Evolutionary conservation across 2,329 filamentous ascomycete species (phyloP).

Genomic region (Alternaria consortialis): DNA sequence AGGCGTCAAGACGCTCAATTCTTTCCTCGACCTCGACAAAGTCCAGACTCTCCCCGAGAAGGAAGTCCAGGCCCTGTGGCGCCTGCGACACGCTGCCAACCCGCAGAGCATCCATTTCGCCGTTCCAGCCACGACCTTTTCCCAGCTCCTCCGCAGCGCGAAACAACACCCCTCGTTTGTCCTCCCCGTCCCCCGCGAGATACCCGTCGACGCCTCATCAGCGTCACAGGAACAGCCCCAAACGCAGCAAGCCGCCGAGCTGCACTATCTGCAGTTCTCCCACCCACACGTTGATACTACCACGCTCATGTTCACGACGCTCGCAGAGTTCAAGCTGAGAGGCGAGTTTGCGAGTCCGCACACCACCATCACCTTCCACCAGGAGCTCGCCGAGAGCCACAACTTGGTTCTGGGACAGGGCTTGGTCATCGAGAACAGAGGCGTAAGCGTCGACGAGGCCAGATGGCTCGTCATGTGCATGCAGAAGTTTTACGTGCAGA

Average conservation of each 20-base stretch:
- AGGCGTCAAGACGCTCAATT: constrained; percentile 70
- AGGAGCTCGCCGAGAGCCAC: constrained; percentile 77
- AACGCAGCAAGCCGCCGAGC: constrained; percentile 75
- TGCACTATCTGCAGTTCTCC: constrained; percentile 96
- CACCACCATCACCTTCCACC: constrained; percentile 91
- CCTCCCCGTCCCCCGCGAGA: constrained; percentile 77
- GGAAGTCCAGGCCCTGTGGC: constrained; percentile 90
- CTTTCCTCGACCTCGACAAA: constrained; percentile 83
- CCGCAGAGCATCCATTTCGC: constrained; percentile 82
- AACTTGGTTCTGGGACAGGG: constrained; percentile 89
- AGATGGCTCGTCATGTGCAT: constrained; percentile 90
- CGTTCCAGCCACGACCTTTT: constrained; percentile 78
- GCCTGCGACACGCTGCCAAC: constrained; percentile 80
- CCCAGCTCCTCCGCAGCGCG: constrained; percentile 74
- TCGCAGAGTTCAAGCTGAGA: constrained; percentile 90
- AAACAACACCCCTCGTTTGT: constrained; percentile 86
- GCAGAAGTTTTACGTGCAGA: constrained; percentile 86
- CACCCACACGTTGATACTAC: constrained; percentile 74
- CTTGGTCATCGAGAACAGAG: constrained; percentile 76
- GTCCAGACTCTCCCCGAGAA: constrained; percentile 74
- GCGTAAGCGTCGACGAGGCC: constrained; percentile 82
- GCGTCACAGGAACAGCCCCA: constrained; percentile 17
- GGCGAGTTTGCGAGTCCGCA: constrained; percentile 92
- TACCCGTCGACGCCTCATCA: constrained; percentile 39
- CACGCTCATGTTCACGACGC: constrained; percentile 85